phyloP scores from a whole-genome alignment of 1,284 basidiomycete species.

The Pseudozyma pruni region DNA sequence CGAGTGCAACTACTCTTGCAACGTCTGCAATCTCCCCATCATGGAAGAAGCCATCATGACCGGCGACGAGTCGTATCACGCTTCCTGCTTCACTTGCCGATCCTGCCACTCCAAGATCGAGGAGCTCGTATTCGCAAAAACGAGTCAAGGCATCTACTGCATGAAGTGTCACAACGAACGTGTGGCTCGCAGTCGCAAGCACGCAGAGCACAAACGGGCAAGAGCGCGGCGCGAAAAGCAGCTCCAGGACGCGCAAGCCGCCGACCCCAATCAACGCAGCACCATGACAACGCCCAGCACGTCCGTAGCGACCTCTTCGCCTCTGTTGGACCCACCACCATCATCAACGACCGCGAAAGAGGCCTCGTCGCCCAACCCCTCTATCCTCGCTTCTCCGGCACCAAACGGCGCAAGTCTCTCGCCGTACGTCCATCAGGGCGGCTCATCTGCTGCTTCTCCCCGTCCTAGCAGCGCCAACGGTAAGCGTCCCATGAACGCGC shows the following conservation, averaged over 20 bases:
- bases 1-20: slow-evolving; percentile 86
- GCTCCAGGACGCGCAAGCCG: slow-evolving; percentile 25
- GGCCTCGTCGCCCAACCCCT: slow-evolving; percentile 13
- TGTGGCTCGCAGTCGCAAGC: slow-evolving; percentile 87
- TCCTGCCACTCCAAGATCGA: slow-evolving; percentile 94
- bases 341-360: slow-evolving; percentile 26
- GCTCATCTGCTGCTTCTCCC: slow-evolving; percentile 13
- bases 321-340: slow-evolving; percentile 23
- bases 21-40: slow-evolving; percentile 53
- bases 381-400: slow-evolving; percentile 20
- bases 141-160: slow-evolving; percentile 97
- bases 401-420: slow-evolving; percentile 26
- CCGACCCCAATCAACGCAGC: slow-evolving; percentile 15
- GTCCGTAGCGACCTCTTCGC: neutral
- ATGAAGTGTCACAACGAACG: slow-evolving; percentile 97
- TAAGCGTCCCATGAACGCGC: slow-evolving; percentile 47
- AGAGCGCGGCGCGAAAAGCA: slow-evolving; percentile 43
- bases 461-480: slow-evolving; percentile 28
- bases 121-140: slow-evolving; percentile 98
- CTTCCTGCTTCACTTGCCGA: slow-evolving; percentile 97
- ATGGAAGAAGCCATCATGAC: slow-evolving; percentile 52
- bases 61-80: slow-evolving; percentile 95
- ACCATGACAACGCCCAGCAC: neutral
- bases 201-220: slow-evolving; percentile 77
- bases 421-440: slow-evolving; percentile 25